phyloP scores from a whole-genome alignment of 371 early-diverging fungal genomes.

The Paramicrosporidium saccamoebae region DNA sequence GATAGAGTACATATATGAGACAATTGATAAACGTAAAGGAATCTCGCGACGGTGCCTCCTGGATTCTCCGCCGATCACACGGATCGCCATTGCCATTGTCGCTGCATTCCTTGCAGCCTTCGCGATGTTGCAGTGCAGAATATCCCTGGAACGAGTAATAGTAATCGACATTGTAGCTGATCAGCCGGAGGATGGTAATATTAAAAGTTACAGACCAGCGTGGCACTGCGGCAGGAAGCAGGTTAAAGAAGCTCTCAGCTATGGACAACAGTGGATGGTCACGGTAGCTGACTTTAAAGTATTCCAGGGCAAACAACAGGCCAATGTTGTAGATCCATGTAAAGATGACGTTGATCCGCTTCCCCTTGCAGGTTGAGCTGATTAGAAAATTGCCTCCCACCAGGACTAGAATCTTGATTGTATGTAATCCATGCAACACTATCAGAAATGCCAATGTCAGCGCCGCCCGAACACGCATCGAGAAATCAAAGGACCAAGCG shows the following conservation, averaged over 20 bases:
- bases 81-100: slow-evolving; percentile 1
- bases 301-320: slow-evolving; percentile 36
- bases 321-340: slow-evolving; percentile 43
- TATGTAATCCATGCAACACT: slow-evolving; percentile 20
- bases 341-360: slow-evolving; percentile 6
- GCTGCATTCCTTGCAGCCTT: slow-evolving; percentile 1
- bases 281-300: slow-evolving; percentile 20
- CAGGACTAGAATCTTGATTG: slow-evolving; percentile 27
- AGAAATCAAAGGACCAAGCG: neutral
- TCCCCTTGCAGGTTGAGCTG: slow-evolving; percentile 11
- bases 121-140: slow-evolving; percentile 6
- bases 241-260: slow-evolving; percentile 21
- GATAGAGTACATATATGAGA: slow-evolving; percentile 40
- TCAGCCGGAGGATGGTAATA: slow-evolving; percentile 47
- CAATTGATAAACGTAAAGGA: slow-evolving; percentile 43
- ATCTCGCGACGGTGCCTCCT: slow-evolving; percentile 8
- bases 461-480: slow-evolving; percentile 8
- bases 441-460: slow-evolving; percentile 21
- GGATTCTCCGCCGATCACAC: slow-evolving; percentile 22
- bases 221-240: slow-evolving; percentile 15
- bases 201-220: slow-evolving; percentile 75
- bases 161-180: slow-evolving; percentile 67
- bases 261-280: slow-evolving; percentile 30
- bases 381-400: slow-evolving; percentile 19
- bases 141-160: slow-evolving; percentile 26